phyloP scores from a whole-genome alignment of 2,329 filamentous ascomycete genomes.

The Colletotrichum neosansevieriae region DNA sequence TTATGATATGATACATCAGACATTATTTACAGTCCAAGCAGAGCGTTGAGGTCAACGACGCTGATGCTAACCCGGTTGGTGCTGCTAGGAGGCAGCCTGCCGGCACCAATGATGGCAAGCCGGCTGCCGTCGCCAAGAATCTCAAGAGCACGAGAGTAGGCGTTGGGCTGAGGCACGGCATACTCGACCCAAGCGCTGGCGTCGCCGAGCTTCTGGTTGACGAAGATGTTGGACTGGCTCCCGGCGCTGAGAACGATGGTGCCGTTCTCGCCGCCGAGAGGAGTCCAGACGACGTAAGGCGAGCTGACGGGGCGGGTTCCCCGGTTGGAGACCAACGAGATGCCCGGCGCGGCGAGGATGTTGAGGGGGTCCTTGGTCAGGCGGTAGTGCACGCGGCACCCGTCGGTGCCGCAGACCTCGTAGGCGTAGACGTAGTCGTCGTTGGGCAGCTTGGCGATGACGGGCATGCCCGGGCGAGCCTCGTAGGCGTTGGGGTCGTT shows the following conservation, averaged over 20 bases:
- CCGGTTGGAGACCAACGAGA: constrained; percentile 49
- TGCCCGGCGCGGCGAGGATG: constrained; percentile 49
- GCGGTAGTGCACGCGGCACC: constrained; percentile 61
- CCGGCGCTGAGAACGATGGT: constrained; percentile 59
- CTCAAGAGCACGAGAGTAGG: constrained; percentile 53
- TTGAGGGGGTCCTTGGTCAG: constrained; percentile 52
- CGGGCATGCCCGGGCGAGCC: constrained; percentile 77
- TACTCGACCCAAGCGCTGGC: constrained; percentile 52
- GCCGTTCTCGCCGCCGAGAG: constrained; percentile 55
- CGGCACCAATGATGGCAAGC: constrained; percentile 58
- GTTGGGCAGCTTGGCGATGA: constrained; percentile 68
- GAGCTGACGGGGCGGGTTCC: constrained; percentile 50
- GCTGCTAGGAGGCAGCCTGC: constrained; percentile 58
- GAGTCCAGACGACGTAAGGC: constrained; percentile 59
- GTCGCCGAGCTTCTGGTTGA: constrained; percentile 56
- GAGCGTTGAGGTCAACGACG: constrained; percentile 47
- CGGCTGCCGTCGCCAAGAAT: constrained; percentile 50
- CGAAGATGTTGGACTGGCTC: constrained; percentile 54
- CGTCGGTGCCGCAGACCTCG: constrained; percentile 66
- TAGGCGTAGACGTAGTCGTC: constrained; percentile 73
- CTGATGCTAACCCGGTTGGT: constrained; percentile 57
- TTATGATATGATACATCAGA: constrained; percentile 4
- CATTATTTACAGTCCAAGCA: constrained; percentile 20
- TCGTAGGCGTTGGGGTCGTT: constrained; percentile 67
- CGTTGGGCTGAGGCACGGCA: constrained; percentile 50